Percentiles rank a stretch among this genome's conserved stretches.
These are phyloP conservation scores for Penicillium crustosum DNA, from an alignment of 2,329 filamentous ascomycete species.

Conservation along the genomic window DNA sequence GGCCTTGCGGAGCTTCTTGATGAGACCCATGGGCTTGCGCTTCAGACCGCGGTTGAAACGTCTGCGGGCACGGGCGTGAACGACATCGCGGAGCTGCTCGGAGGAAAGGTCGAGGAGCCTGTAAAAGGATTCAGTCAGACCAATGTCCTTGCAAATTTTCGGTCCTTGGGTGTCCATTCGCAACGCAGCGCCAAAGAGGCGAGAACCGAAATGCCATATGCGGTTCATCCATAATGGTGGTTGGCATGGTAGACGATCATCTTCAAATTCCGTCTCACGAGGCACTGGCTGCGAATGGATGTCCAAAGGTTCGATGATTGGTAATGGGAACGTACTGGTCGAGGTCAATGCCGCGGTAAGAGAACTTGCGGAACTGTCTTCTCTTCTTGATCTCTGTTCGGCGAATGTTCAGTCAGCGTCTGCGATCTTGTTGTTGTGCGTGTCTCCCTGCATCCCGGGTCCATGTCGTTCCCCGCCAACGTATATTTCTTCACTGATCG, in stretches of 20 bases:
- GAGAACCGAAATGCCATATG: slow-evolving; percentile 3
- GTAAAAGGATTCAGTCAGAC: slow-evolving; percentile 33
- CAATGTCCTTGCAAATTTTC: slow-evolving; percentile 9
- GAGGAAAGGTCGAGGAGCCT: slow-evolving; percentile 98
- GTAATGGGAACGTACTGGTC: slow-evolving; percentile 76
- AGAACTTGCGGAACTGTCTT: slow-evolving; percentile 99
- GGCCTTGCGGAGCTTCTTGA: slow-evolving; percentile 99
- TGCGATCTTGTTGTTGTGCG: slow-evolving; percentile 17
- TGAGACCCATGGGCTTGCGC: slow-evolving; percentile 99
- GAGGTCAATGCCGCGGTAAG: slow-evolving; percentile 98
- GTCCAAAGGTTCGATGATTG: slow-evolving; percentile 10
- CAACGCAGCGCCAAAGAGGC: slow-evolving; percentile 7
- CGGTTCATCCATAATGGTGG: background rate
- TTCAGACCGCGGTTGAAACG: slow-evolving; percentile 99
- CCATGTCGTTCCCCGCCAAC: slow-evolving; percentile 17
- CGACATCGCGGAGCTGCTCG: slow-evolving; percentile 98
- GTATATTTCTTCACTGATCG: slow-evolving; percentile 1
- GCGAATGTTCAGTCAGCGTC: slow-evolving; percentile 35
- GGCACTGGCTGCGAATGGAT: slow-evolving; percentile 12
- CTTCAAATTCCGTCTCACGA: slow-evolving; percentile 9
- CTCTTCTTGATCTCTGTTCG: slow-evolving; percentile 92
- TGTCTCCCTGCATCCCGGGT: slow-evolving; percentile 18
- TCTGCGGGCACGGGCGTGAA: slow-evolving; percentile 96
- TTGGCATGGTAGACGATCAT: background rate
- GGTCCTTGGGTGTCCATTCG: background rate